These are phyloP conservation scores for Ambrosia hybrid DNA, from an alignment of 140 eudicot genomes.

Conservation along the genomic window DNA sequence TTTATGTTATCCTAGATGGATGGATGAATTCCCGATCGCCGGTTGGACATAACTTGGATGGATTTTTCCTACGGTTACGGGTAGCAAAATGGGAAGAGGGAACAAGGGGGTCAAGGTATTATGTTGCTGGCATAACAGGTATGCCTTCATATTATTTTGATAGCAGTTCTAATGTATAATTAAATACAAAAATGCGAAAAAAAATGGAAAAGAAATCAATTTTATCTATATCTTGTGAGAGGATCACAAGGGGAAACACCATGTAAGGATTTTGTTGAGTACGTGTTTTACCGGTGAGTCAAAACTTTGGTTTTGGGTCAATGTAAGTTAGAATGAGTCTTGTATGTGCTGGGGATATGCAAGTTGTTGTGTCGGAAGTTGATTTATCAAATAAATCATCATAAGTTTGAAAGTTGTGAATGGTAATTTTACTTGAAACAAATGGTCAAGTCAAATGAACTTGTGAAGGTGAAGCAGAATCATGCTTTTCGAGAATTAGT, in stretches of 20 bases:
- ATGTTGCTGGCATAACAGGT: constrained; percentile 77
- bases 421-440: too few relatives aligned
- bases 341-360: too few relatives aligned
- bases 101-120: constrained; percentile 60
- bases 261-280: constrained; percentile 14
- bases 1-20: constrained; percentile 52
- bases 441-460: too few relatives aligned
- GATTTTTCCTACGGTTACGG: constrained; percentile 71
- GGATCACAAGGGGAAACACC: constrained; percentile 39
- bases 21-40: constrained; percentile 36
- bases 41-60: constrained; percentile 39
- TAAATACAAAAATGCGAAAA: not conserved
- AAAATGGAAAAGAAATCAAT: too few relatives aligned
- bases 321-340: too few relatives aligned
- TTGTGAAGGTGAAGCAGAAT: too few relatives aligned
- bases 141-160: not conserved
- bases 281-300: too few relatives aligned
- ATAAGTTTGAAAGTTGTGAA: too few relatives aligned
- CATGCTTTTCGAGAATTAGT: too few relatives aligned
- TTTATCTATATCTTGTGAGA: constrained; percentile 14
- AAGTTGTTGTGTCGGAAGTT: too few relatives aligned
- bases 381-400: too few relatives aligned
- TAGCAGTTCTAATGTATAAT: not conserved
- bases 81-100: constrained; percentile 59
- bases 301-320: too few relatives aligned